Percentiles rank a stretch among this genome's conserved stretches.
Evolutionary conservation across 2,329 filamentous ascomycete species (phyloP).

Genomic region (Cercospora beticola): DNA sequence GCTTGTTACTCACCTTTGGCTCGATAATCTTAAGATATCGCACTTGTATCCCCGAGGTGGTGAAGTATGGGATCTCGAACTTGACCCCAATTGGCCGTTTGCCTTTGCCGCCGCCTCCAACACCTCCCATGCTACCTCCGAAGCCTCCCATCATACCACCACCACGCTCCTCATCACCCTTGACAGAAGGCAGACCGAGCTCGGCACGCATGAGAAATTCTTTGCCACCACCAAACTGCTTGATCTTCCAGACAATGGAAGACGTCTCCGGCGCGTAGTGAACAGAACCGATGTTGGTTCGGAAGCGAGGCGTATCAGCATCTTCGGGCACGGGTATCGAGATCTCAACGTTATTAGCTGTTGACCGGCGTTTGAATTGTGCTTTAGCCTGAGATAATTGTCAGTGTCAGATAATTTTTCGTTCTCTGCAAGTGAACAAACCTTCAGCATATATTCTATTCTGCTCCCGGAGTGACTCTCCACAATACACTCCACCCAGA

Average conservation of each 20-base stretch:
- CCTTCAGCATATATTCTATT: constrained; percentile 98
- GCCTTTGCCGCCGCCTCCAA: constrained; percentile 80
- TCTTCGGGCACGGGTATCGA: constrained; percentile 96
- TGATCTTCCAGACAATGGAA: constrained; percentile 99
- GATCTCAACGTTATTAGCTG: constrained; percentile 98
- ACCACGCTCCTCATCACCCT: constrained; percentile 85
- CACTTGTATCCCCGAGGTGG: constrained; percentile 98
- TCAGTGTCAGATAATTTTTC: not conserved
- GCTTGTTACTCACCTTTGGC: constrained; percentile 70
- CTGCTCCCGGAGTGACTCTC: constrained; percentile 92
- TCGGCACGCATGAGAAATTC: constrained; percentile 99
- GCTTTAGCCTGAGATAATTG: constrained; percentile 66
- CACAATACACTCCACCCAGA: constrained; percentile 98
- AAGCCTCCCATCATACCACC: constrained; percentile 98
- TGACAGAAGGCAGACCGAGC: constrained; percentile 86
- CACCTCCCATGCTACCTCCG: constrained; percentile 92
- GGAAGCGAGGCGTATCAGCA: constrained; percentile 91
- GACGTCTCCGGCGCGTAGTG: constrained; percentile 98
- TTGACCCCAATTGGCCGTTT: constrained; percentile 98
- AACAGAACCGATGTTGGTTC: constrained; percentile 94
- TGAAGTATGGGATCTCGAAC: constrained; percentile 99
- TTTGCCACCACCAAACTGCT: constrained; percentile 97
- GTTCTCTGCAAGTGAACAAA: constrained; percentile 33
- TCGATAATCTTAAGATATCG: constrained; percentile 99
- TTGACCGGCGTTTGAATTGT: constrained; percentile 96